A percentile compares a stretch with the other conserved stretches of the same genome.
phyloP scores from a whole-genome alignment of 345 rosid species.

The Citrus reticulata region DNA sequence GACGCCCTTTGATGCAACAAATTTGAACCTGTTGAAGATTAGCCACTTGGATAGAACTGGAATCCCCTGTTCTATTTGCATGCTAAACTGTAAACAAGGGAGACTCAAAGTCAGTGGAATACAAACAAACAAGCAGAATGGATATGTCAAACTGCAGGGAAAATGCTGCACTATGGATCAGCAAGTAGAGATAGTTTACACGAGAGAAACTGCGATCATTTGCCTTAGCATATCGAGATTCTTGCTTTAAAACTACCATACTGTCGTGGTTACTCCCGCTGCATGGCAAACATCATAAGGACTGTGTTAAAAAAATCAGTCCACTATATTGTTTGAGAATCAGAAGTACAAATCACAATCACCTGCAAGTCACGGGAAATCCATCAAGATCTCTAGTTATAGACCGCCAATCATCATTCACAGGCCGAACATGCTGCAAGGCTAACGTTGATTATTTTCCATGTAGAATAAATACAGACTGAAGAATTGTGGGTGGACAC shows the following conservation, averaged over 20 bases:
- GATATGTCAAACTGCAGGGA: neutral
- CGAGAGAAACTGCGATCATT: slow-evolving; percentile 75
- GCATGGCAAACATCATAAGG: slow-evolving; percentile 35
- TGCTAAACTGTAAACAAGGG: slow-evolving; percentile 55
- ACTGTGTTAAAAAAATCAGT: slow-evolving; percentile 20
- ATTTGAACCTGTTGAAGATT: slow-evolving; percentile 88
- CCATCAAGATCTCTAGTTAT: slow-evolving; percentile 85
- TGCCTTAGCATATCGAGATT: slow-evolving; percentile 78
- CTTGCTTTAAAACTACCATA: slow-evolving; percentile 96
- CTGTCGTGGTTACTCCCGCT: slow-evolving; percentile 77
- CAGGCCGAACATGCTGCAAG: slow-evolving; percentile 70
- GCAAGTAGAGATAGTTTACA: slow-evolving; percentile 42
- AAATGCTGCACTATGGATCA: neutral
- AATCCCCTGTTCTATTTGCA: slow-evolving; percentile 95
- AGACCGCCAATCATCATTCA: slow-evolving; percentile 86
- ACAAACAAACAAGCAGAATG: neutral
- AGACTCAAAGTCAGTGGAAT: slow-evolving; percentile 18
- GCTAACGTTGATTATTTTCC: slow-evolving; percentile 15
- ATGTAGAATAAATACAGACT: neutral
- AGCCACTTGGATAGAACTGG: slow-evolving; percentile 90
- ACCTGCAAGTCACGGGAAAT: slow-evolving; percentile 92
- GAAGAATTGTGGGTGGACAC: neutral
- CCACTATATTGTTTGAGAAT: slow-evolving; percentile 13
- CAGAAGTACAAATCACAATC: slow-evolving; percentile 13
- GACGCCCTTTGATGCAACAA: slow-evolving; percentile 77